Evolutionary conservation across 1,284 basidiomycete genomes (phyloP), one percentile per base, ranked within the genome.

Genomic region (Tetrapyrgos nigripes): DNA sequence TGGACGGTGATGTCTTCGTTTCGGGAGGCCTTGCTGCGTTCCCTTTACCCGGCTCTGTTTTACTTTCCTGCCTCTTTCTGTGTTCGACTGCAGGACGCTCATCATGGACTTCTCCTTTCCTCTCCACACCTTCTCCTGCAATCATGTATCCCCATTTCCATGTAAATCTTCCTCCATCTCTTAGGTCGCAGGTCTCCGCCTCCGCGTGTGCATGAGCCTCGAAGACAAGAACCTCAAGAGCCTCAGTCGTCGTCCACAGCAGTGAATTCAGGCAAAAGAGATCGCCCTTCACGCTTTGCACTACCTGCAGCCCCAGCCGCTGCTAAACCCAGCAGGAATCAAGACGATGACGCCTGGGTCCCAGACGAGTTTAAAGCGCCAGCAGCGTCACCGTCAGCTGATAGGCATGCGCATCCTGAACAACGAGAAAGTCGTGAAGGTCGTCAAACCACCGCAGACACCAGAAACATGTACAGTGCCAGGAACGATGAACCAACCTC

Each of bases 11-110:
- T 40, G 37, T n/a, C 37, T 40, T 40, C 4, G 17, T n/a, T 17
- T 4, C 13, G 37, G 72, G 73, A 75, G 79, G 79, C 81, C 66
- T 76, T 73, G 76, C 81, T 78, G 74, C 79, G 79, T 81, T 29
- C 31, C 44, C 64, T 67, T 53, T 65, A 58, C 57, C 63, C 68
- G 73, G 72, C 67, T 63, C 73, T 68, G 66, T 78, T 75, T 71
- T 76, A 75, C 75, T 72, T 74, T 76, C 58, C 73, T 75, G 75
- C 74, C 70, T 73, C 70, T 76, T 67, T 78, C 75, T 76, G 73
- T 76, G 71, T 71, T 76, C 80, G 77, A 82, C 78, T 73, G 76
- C 76, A 75, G 78, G 81, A 81, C 80, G 78, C 79, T 83, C 78
- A 81, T 80, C 75, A 79, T 83, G 80, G 83, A 59, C 63, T 58